phyloP scores from a whole-genome alignment of 2,329 filamentous ascomycete genomes.

The Epichloe festucae region DNA sequence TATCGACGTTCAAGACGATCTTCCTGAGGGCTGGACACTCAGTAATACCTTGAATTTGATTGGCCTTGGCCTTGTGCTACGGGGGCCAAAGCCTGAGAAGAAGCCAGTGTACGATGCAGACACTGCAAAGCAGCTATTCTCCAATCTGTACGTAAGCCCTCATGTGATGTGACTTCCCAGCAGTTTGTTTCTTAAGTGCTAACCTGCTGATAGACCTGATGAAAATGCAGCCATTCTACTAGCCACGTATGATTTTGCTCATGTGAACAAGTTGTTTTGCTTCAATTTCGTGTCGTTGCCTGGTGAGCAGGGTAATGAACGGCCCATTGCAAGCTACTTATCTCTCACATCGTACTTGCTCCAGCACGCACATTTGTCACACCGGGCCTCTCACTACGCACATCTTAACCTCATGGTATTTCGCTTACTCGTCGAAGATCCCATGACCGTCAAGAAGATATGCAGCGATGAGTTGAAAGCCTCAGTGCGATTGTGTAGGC shows the following conservation, averaged over 20 bases:
- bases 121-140: constrained; percentile 70
- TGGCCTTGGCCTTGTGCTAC: constrained; percentile 63
- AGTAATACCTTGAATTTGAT: constrained; percentile 72
- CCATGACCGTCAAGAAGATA: constrained; percentile 66
- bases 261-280: constrained; percentile 92
- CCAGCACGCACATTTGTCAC: constrained; percentile 80
- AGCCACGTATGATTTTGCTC: constrained; percentile 82
- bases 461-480: constrained; percentile 67
- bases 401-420: constrained; percentile 76
- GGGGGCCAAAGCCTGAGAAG: constrained; percentile 51
- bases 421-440: constrained; percentile 77
- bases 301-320: constrained; percentile 52
- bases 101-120: constrained; percentile 54
- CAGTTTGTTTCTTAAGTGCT: not conserved
- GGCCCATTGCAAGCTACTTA: constrained; percentile 68
- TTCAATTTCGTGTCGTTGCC: constrained; percentile 61
- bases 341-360: constrained; percentile 87
- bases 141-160: constrained; percentile 51
- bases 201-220: constrained; percentile 47
- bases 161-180: not conserved
- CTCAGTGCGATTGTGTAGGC: constrained; percentile 71
- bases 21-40: constrained; percentile 81
- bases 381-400: constrained; percentile 67
- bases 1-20: constrained; percentile 75
- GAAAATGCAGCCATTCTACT: constrained; percentile 69